phyloP scores from a whole-genome alignment of 208 protist genomes.

The Crithidia acanthocephali region DNA sequence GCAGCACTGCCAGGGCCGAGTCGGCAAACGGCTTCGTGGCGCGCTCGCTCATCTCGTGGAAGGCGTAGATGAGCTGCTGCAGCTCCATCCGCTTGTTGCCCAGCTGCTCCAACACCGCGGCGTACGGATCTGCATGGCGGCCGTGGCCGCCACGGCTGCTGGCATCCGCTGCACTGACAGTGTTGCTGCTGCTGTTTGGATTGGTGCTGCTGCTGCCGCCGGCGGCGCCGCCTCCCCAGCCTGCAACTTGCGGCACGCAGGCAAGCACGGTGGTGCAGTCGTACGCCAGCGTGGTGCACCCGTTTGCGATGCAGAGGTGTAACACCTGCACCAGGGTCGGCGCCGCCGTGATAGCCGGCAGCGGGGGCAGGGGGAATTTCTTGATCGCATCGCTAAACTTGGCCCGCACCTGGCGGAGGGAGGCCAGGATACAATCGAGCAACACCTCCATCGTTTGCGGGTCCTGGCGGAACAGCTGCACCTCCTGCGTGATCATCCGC shows the following conservation, averaged over 20 bases:
- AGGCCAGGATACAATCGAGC: constrained; percentile 54
- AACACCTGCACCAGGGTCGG: constrained; percentile 67
- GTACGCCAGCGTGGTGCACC: constrained; percentile 56
- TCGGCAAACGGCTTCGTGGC: constrained; percentile 53
- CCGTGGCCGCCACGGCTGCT: not conserved
- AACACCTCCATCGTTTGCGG: constrained; percentile 53
- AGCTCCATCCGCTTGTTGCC: constrained; percentile 41
- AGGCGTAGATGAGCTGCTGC: constrained; percentile 33
- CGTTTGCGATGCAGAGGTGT: constrained; percentile 79
- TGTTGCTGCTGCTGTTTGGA: too few species aligned
- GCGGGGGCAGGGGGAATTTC: constrained; percentile 64
- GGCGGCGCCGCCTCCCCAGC: not conserved
- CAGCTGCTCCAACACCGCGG: constrained; percentile 27
- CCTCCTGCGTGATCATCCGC: constrained; percentile 56
- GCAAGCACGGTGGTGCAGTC: constrained; percentile 58
- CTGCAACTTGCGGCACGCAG: constrained; percentile 41
- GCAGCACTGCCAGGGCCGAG: constrained; percentile 42
- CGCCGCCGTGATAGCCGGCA: constrained; percentile 60
- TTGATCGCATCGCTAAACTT: constrained; percentile 33
- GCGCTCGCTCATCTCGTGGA: constrained; percentile 39
- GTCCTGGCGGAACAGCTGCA: constrained; percentile 65
- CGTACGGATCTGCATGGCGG: constrained; percentile 20
- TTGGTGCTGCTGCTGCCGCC: not conserved
- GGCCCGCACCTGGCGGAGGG: constrained; percentile 41
- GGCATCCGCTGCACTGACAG: not conserved